Conservation (phyloP, 192 early-diverging fungal species). For the Linnemannia zychae region DNA sequence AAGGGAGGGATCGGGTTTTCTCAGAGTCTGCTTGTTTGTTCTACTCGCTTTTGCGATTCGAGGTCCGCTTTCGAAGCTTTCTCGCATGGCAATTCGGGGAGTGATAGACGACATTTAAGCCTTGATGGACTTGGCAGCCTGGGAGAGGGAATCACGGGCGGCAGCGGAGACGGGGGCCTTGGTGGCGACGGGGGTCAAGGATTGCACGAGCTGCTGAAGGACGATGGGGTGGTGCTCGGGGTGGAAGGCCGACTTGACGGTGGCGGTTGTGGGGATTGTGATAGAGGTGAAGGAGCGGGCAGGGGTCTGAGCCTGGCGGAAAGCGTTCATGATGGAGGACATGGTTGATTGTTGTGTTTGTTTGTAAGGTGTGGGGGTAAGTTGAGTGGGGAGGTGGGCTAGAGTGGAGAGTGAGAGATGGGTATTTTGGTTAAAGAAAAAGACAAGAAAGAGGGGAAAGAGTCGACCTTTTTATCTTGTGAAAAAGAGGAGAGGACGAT, state of each 20-base stretch:
- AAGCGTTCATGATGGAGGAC: constrained; percentile 49
- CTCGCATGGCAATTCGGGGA: not conserved
- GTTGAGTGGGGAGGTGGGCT: not conserved
- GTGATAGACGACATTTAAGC: not conserved
- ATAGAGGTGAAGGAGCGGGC: constrained; percentile 41
- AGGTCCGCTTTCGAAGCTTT: too few relatives aligned
- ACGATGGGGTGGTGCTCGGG: constrained; percentile 52
- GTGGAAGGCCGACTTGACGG: constrained; percentile 43
- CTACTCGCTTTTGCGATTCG: not conserved
- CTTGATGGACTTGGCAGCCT: constrained; percentile 13
- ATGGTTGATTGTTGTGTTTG: constrained; percentile 4
- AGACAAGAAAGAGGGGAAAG: not conserved
- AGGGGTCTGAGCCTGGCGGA: constrained; percentile 39
- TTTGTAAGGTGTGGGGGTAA: not conserved
- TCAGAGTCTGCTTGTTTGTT: too few relatives aligned
- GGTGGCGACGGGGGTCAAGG: constrained; percentile 16
- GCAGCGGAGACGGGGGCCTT: not conserved
- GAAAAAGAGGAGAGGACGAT: not conserved
- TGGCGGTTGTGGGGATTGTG: constrained; percentile 24
- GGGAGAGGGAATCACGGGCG: not conserved
- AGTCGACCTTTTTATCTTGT: not conserved
- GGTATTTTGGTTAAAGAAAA: not conserved
- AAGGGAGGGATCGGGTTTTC: too few relatives aligned
- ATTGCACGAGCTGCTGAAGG: constrained; percentile 48
- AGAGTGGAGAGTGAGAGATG: too few relatives aligned